A percentile compares a stretch with the other conserved stretches of the same genome.
Evolutionary conservation across 225 moss, liverwort and hornwort species (phyloP).

Genomic region (Neckera pumila): DNA sequence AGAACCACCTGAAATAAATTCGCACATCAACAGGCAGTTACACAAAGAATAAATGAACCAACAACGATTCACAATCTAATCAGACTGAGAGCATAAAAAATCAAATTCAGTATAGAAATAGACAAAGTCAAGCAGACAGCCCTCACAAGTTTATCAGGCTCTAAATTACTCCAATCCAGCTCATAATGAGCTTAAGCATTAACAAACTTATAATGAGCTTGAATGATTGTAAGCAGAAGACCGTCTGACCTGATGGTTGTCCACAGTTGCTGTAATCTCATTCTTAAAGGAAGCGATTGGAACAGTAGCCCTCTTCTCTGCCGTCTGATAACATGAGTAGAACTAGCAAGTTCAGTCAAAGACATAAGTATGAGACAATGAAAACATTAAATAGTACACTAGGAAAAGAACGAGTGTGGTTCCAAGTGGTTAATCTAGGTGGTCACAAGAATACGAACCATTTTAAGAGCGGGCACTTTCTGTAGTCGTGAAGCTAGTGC

Average conservation of each 20-base stretch:
- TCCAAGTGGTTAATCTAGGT: not conserved
- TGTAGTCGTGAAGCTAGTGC: conserved; percentile 53
- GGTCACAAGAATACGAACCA: conserved; percentile 26
- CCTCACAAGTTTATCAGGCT: too few relatives aligned
- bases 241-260: conserved; percentile 59
- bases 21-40: too few relatives aligned
- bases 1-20: too few relatives aligned
- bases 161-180: too few relatives aligned
- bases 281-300: conserved; percentile 77
- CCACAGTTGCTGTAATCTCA: conserved; percentile 58
- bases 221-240: too few relatives aligned
- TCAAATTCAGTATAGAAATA: too few relatives aligned
- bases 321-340: conserved; percentile 43
- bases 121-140: too few relatives aligned
- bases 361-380: not conserved
- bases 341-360: not conserved
- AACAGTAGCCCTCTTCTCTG: conserved; percentile 60
- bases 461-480: conserved; percentile 70
- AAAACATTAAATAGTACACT: not conserved
- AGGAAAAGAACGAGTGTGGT: not conserved
- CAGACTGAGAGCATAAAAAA: too few relatives aligned
- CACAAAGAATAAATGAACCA: too few relatives aligned
- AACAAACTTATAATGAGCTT: too few relatives aligned
- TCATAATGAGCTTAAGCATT: too few relatives aligned
- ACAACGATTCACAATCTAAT: too few relatives aligned